These are phyloP conservation scores for Hypoxylon fuscum DNA, from an alignment of 495 filamentous ascomycete species.

Conservation along the genomic window DNA sequence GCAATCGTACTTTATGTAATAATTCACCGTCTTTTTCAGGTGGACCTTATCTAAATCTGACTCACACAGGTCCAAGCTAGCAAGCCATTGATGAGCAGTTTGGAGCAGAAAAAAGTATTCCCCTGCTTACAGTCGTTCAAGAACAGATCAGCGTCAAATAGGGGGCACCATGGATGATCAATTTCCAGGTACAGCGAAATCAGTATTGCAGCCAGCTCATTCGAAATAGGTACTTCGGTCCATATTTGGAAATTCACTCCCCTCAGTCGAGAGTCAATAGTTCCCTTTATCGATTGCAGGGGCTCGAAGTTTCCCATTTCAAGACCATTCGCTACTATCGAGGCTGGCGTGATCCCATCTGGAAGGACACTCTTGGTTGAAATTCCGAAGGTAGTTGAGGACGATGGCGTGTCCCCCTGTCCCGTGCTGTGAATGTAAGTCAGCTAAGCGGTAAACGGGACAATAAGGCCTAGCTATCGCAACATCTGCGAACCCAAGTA, in stretches of 20 bases:
- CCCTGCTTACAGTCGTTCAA: constrained; percentile 33
- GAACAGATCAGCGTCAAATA: constrained; percentile 40
- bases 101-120: constrained; percentile 32
- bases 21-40: not conserved
- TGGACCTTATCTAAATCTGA: not conserved
- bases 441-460: not conserved
- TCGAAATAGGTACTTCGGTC: constrained; percentile 35
- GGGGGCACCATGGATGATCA: constrained; percentile 34
- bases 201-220: constrained; percentile 29
- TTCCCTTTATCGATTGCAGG: constrained; percentile 16
- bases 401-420: constrained; percentile 14
- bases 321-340: constrained; percentile 2
- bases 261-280: constrained; percentile 33
- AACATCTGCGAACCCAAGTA: not conserved
- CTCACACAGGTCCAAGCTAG: constrained; percentile 38
- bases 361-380: constrained; percentile 5
- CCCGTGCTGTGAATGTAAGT: constrained; percentile 9
- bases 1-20: not conserved
- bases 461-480: not conserved
- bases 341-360: constrained; percentile 2
- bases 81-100: constrained; percentile 29
- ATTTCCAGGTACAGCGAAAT: constrained; percentile 38
- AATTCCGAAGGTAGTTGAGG: constrained; percentile 1
- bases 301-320: constrained; percentile 13
- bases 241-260: constrained; percentile 27